Base-by-base conservation (phyloP, 139 green algal genomes). In the Chlamydomonas sp. region DNA sequence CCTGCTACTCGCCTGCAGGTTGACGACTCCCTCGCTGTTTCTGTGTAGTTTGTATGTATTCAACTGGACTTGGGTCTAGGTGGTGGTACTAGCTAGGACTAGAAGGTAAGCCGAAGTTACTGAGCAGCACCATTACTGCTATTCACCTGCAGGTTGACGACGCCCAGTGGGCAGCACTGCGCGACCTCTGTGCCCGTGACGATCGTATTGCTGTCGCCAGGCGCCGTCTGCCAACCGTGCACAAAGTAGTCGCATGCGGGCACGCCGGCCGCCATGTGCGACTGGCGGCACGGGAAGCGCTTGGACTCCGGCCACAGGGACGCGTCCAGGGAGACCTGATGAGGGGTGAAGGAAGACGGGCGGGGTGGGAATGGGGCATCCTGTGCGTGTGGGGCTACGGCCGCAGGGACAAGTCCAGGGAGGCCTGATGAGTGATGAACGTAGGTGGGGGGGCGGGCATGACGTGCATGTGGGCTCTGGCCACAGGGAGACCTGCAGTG, bases 201-300 rank as follows among this genome's bases (percentile, higher is more conserved):
- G 13, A 72, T 3, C 0, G 10, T 22, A 0, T 29, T 10, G 6
- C 58, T 65, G 48, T 71, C 57, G 48, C 65, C 65, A 37, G 47
- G 28, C 22, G 39, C 35, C 3, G 75, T 81, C 59, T 81, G 75
- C 70, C 70, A 81, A 48, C 75, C 75, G 31, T 71, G 58, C 0
- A 81, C 13, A 58, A 70, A 81, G 70, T 77, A 81, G 58, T 81
- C 75, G 48, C 75, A 81, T 5, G 75, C 48, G 3, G 70, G 70
- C 36, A 68, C 22, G 16, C 33, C 1, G 1, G 75, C 70, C 58
- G 73, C 66, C 13, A 48, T 72, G 24, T 35, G 1, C 5, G 65
- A 75, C 0, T n/a, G 29, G 2, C 48, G 47, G 70, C 75, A 81
- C 20, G 75, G 75, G 58, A 81, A 61, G 48, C 67, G 64, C 5